Evolutionary conservation across 768 basidiomycete species (phyloP).

Genomic region (Tricholoma saponaceum): DNA sequence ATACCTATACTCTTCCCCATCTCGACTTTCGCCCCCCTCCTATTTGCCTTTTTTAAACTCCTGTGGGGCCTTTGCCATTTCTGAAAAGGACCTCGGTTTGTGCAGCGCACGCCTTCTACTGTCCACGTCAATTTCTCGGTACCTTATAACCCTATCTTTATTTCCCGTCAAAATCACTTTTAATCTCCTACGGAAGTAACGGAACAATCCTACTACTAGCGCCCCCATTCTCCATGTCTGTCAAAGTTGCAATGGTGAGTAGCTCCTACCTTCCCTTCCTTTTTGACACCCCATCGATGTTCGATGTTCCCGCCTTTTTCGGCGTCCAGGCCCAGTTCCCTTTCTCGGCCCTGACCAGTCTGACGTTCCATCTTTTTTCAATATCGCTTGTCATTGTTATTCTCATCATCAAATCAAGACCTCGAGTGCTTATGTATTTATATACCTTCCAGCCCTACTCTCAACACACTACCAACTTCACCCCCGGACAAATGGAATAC

Average conservation of each 20-base stretch:
- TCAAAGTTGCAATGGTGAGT: constrained; percentile 33
- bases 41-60: constrained; percentile 2
- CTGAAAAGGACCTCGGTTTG: constrained; percentile 1
- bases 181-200: constrained; percentile 8
- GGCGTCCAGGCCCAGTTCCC: neutral
- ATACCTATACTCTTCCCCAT: neutral
- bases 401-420: constrained; percentile 4
- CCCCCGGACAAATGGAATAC: constrained; percentile 21
- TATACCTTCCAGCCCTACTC: constrained; percentile 1
- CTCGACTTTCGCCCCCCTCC: constrained; percentile 3
- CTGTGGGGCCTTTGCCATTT: constrained; percentile 4
- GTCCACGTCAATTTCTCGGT: constrained; percentile 7
- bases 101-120: constrained; percentile 5
- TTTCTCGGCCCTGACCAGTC: neutral
- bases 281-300: constrained; percentile 6
- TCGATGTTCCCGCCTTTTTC: neutral
- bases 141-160: constrained; percentile 12
- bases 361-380: constrained; percentile 1
- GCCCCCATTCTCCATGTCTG: constrained; percentile 22
- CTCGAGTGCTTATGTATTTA: constrained; percentile 1
- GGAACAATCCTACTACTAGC: constrained; percentile 1
- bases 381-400: constrained; percentile 1
- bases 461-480: neutral
- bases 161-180: constrained; percentile 17
- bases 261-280: constrained; percentile 1